Evolutionary conservation across 169 alveolate species (phyloP).

Genomic region (Plasmodium coatneyi): DNA sequence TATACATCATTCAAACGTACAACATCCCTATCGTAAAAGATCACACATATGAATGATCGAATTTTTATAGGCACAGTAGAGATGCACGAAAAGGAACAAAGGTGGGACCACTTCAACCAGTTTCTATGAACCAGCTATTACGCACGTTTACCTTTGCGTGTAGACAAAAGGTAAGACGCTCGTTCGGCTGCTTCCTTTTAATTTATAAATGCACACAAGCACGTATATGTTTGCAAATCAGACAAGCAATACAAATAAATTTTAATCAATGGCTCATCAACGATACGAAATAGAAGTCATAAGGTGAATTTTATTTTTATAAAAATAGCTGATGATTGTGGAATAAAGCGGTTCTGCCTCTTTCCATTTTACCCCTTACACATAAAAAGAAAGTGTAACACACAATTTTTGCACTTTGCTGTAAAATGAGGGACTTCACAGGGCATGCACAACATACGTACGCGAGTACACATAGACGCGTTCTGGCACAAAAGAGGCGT

Average conservation of each 20-base stretch:
- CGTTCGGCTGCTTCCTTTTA: not conserved
- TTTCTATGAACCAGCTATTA: constrained; percentile 4
- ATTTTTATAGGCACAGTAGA: constrained; percentile 1
- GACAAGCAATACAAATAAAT: constrained; percentile 43
- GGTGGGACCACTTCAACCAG: not conserved
- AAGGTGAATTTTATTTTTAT: constrained; percentile 35
- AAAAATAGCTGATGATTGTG: constrained; percentile 27
- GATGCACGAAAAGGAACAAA: constrained; percentile 15
- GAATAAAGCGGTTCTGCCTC: constrained; percentile 27
- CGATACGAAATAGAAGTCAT: not conserved
- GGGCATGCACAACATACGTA: not conserved
- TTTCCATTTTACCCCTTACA: not conserved
- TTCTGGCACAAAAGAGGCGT: constrained; percentile 1
- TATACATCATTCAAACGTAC: constrained; percentile 7
- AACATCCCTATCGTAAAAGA: not conserved
- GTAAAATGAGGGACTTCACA: not conserved
- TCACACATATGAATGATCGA: constrained; percentile 9
- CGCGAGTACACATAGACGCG: not conserved
- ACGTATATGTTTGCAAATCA: constrained; percentile 41
- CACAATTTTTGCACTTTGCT: not conserved
- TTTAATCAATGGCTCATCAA: constrained; percentile 14
- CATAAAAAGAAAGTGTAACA: constrained; percentile 8
- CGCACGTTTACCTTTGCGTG: constrained; percentile 3
- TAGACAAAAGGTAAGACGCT: constrained; percentile 1
- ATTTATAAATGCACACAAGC: not conserved